phyloP scores from a whole-genome alignment of 2,329 filamentous ascomycete genomes.

The Verticillium longisporum region DNA sequence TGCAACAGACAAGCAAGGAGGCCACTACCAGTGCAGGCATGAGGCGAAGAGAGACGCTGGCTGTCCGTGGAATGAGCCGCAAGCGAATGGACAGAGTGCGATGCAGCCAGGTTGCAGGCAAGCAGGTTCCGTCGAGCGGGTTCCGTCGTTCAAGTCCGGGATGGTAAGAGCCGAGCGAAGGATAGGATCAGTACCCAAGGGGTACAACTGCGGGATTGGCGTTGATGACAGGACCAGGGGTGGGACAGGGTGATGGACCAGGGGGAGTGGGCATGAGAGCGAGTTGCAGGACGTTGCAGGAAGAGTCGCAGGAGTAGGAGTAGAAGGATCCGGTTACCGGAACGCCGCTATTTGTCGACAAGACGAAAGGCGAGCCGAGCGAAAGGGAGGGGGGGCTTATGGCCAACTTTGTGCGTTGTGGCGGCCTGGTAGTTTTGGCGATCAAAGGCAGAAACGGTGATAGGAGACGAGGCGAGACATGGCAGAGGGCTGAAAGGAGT shows the following conservation, averaged over 20 bases:
- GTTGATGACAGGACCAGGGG: background rate
- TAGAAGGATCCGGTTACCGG: no score
- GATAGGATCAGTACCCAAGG: background rate
- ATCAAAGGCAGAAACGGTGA: background rate
- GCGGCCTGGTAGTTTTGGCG: background rate
- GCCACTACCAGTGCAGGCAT: background rate
- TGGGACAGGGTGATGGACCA: background rate
- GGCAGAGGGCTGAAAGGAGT: background rate
- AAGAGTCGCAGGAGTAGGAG: background rate
- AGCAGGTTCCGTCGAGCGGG: background rate
- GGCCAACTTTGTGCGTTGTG: background rate
- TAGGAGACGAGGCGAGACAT: background rate
- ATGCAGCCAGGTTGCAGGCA: background rate
- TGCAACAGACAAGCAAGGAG: background rate
- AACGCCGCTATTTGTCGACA: no score
- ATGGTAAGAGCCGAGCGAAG: background rate
- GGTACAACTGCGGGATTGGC: background rate
- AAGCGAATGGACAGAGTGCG: background rate
- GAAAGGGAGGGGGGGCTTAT: background rate
- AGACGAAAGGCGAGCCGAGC: background rate
- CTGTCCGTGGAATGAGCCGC: background rate
- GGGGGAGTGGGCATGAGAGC: background rate
- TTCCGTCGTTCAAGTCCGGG: background rate
- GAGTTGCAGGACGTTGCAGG: background rate
- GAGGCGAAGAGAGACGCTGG: background rate